Conservation (phyloP, 352 stramenopile species). For the Phytopythium litorale region DNA sequence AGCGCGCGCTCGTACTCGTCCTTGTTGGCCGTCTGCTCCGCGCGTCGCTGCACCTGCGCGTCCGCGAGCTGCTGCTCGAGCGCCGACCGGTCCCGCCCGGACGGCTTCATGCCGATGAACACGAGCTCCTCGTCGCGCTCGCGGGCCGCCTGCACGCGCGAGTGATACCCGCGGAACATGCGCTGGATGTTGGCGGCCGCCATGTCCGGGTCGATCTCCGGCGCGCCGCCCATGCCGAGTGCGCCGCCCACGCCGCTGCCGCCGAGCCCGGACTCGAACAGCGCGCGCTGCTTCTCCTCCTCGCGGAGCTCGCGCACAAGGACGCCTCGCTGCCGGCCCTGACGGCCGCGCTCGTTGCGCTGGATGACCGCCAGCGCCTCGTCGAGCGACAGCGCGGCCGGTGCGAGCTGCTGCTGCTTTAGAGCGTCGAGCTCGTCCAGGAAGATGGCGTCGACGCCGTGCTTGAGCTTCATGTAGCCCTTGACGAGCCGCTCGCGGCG, state of each 20-base stretch:
- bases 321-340: constrained; percentile 81
- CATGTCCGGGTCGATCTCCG: constrained; percentile 89
- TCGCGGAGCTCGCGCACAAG: constrained; percentile 83
- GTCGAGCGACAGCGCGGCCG: constrained; percentile 38
- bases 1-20: constrained; percentile 90
- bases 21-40: constrained; percentile 90
- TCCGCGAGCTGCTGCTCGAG: constrained; percentile 78
- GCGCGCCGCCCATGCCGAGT: constrained; percentile 12
- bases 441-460: constrained; percentile 65
- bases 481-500: constrained; percentile 83
- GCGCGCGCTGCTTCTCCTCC: constrained; percentile 76
- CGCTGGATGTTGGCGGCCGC: constrained; percentile 89
- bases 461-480: constrained; percentile 89
- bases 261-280: constrained; percentile 63
- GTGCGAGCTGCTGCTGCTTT: constrained; percentile 20
- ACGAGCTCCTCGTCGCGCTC: constrained; percentile 85
- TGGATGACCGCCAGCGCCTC: constrained; percentile 90
- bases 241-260: background rate
- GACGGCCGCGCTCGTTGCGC: constrained; percentile 86
- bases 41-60: constrained; percentile 78
- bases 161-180: constrained; percentile 85
- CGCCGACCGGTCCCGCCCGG: constrained; percentile 41
- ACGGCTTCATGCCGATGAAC: constrained; percentile 93
- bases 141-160: constrained; percentile 47
- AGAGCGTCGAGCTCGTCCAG: constrained; percentile 36